Base-by-base conservation (phyloP, 768 basidiomycete genomes). In the Russula griseocarnosa region DNA sequence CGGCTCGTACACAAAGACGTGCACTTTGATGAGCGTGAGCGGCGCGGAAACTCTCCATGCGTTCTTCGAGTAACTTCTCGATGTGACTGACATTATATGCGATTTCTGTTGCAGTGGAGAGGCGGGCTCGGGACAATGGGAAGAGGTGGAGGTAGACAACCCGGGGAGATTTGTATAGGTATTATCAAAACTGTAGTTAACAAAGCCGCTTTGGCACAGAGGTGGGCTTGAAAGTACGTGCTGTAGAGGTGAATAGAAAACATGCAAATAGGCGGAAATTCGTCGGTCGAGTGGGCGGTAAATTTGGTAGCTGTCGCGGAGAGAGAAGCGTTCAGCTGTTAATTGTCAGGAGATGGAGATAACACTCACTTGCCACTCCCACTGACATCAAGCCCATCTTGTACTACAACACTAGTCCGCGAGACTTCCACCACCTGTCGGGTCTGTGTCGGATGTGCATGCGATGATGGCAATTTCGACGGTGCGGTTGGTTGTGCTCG, bases 221-320 rank as follows among this genome's bases (percentile, higher is more conserved):
- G 28, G 28, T 82, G 79, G 38, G 80, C 76, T 6, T 84, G 86
- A 66, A 93, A 90, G 28, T 30, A 74, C 70, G 1, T 24, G 92
- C 87, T 0, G 86, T 89, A 30, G 30, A 30, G 30, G 5, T 3
- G 7, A 30, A 28, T 28, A 84, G 76, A 90, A 91, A 2, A 82
- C 80, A 13, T 75, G 73, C 32, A 91, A 30, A 30, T 78, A 3
- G 83, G 81, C 30, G 90, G 91, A 0, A 87, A 88, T 68, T 86
- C 82, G 71, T 93, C 91, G 2, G 90, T 83, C 16, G 91, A 91
- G 71, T 92, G 89, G 73, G n/a, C n/a, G n/a, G n/a, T n/a, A n/a
- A n/a, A 92, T 79, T 5, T 90, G 90, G 71, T 83, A 85, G 69
- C 87, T 90, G 63, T 8, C 8, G 32, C 42, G 5, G 4, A 20